Percentiles rank a stretch among this genome's conserved stretches.
Conservation (phyloP, 257 asterid genomes). For the Capsicum baccatum region DNA sequence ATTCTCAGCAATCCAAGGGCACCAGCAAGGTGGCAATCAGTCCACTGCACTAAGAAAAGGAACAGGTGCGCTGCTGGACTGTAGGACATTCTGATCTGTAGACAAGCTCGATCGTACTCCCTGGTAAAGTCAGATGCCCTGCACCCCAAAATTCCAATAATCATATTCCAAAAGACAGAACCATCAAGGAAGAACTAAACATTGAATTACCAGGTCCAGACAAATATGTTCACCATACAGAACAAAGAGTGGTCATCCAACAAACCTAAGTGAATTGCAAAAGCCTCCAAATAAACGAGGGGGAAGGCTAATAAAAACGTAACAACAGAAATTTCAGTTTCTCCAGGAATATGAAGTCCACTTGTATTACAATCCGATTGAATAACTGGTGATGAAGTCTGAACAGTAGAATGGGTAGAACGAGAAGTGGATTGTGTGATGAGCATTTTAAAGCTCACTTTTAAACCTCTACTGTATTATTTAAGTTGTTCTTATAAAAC, state of each 20-base stretch:
- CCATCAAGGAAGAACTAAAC: neutral
- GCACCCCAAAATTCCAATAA: slow-evolving; percentile 31
- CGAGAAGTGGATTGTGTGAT: neutral
- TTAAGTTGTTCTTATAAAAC: neutral
- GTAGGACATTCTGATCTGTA: slow-evolving; percentile 95
- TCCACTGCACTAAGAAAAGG: slow-evolving; percentile 94
- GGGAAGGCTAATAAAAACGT: neutral
- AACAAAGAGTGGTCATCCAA: neutral
- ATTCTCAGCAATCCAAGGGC: slow-evolving; percentile 92
- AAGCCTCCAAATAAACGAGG: neutral
- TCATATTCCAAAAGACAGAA: slow-evolving; percentile 20
- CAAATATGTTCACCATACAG: neutral
- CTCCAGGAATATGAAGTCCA: slow-evolving; percentile 27
- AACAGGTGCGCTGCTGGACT: slow-evolving; percentile 94
- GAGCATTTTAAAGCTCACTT: neutral
- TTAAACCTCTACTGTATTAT: no score
- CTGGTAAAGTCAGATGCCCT: slow-evolving; percentile 90
- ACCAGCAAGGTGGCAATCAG: slow-evolving; percentile 92
- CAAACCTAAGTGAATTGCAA: neutral
- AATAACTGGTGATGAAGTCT: slow-evolving; percentile 39
- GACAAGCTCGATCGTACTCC: slow-evolving; percentile 90
- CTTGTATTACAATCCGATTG: neutral
- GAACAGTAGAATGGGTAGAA: slow-evolving; percentile 17
- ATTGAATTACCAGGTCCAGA: neutral
- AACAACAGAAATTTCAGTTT: neutral